Evolutionary conservation across 176 grass and related monocot species (phyloP).

Genomic region (Cenchrus fungigraminus): DNA sequence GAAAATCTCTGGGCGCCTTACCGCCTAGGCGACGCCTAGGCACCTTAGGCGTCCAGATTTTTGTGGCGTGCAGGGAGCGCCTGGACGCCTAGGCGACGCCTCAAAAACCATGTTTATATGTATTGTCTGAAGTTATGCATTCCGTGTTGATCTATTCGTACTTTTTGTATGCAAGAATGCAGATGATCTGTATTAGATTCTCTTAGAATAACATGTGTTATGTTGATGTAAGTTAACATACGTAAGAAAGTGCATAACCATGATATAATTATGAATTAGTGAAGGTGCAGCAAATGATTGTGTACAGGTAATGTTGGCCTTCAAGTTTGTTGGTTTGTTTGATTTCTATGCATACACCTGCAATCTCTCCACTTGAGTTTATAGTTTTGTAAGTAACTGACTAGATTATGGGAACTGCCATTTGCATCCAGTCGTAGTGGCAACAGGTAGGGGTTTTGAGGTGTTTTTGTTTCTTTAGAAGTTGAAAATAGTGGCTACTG

Average conservation of each 20-base stretch:
- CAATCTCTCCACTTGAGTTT: not conserved
- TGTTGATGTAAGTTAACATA: not conserved
- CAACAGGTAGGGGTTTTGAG: too few relatives aligned
- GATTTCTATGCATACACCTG: not conserved
- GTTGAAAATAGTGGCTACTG: not conserved
- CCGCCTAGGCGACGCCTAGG: too few relatives aligned
- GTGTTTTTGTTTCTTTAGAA: conserved; percentile 7
- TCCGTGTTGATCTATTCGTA: not conserved
- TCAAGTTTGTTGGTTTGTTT: not conserved
- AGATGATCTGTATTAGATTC: not conserved
- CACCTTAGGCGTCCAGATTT: too few relatives aligned
- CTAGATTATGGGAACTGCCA: not conserved
- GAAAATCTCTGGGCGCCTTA: too few relatives aligned
- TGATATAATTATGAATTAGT: conserved; percentile 5
- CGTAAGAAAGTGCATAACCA: not conserved
- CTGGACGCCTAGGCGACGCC: too few relatives aligned
- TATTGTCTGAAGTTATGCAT: not conserved
- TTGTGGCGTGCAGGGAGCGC: too few relatives aligned
- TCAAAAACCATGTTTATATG: not conserved
- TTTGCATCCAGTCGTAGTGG: not conserved
- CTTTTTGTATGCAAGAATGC: not conserved
- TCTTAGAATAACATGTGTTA: not conserved
- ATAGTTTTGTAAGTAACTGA: not conserved
- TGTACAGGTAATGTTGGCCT: not conserved
- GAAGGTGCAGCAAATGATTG: not conserved